A percentile compares a stretch with the other conserved stretches of the same genome.
Conservation (phyloP, 2,329 filamentous ascomycete genomes). For the Penicillium sp. region DNA sequence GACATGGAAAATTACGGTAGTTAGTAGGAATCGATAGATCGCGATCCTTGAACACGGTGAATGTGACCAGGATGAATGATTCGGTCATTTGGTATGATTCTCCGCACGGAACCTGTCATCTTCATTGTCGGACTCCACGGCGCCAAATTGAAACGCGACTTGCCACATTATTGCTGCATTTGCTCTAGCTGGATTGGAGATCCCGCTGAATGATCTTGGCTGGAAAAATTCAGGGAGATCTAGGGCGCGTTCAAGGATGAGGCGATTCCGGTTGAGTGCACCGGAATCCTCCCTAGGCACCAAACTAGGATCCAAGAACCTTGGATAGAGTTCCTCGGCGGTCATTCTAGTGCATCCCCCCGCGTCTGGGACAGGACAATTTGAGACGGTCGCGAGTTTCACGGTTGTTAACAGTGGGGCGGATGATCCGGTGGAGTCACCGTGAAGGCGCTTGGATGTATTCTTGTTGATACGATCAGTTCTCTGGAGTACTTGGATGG, state of each 20-base stretch:
- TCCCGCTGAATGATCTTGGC: too few relatives aligned
- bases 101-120: constrained; percentile 7
- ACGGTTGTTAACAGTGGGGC: constrained; percentile 4
- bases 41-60: background rate
- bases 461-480: too few relatives aligned
- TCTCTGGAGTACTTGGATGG: too few relatives aligned
- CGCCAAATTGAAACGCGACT: constrained; percentile 21
- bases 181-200: too few relatives aligned
- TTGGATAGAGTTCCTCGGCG: background rate
- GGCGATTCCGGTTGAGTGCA: too few relatives aligned
- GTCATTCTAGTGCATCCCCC: constrained; percentile 10
- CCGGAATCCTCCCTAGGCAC: too few relatives aligned
- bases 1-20: too few relatives aligned
- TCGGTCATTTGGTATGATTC: constrained; percentile 15
- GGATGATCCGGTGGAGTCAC: background rate
- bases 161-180: constrained; percentile 15
- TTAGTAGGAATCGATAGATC: constrained; percentile 1
- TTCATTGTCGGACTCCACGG: too few relatives aligned
- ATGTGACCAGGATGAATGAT: constrained; percentile 6
- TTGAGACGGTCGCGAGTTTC: constrained; percentile 23
- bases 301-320: too few relatives aligned
- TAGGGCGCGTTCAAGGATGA: too few relatives aligned
- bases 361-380: constrained; percentile 14
- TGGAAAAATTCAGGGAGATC: too few relatives aligned
- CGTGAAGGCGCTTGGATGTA: background rate